phyloP scores from a whole-genome alignment of 1,284 basidiomycete genomes.

The Wallemia mellicola region DNA sequence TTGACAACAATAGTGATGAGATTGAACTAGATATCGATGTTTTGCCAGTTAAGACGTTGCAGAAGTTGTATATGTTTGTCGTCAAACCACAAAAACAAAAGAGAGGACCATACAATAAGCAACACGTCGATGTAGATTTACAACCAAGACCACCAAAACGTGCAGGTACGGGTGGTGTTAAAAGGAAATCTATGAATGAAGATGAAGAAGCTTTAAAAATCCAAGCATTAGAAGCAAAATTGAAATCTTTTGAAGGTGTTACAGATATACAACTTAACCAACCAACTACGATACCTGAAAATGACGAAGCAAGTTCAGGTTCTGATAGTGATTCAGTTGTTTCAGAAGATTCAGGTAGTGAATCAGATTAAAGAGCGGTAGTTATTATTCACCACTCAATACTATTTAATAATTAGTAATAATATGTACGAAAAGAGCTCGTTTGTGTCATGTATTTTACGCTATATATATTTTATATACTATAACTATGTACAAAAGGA shows the following conservation, averaged over 20 bases:
- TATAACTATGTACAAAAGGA: constrained; percentile 2
- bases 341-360: constrained; percentile 3
- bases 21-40: constrained; percentile 87
- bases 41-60: constrained; percentile 48
- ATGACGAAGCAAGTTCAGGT: constrained; percentile 3
- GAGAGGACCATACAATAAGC: constrained; percentile 4
- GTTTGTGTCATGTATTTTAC: constrained; percentile 3
- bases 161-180: constrained; percentile 43
- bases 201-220: constrained; percentile 12
- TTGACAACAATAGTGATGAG: constrained; percentile 53
- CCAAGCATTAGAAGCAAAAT: neutral
- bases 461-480: constrained; percentile 1
- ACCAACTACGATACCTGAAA: no score
- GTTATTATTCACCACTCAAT: neutral
- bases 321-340: constrained; percentile 4
- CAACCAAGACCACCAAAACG: neutral
- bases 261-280: no score
- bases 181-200: constrained; percentile 35
- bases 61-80: constrained; percentile 78
- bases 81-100: constrained; percentile 28
- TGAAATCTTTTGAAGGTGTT: neutral
- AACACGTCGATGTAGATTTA: neutral
- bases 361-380: neutral
- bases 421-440: constrained; percentile 3
- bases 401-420: neutral